These are phyloP conservation scores for Funneliformis mosseae DNA, from an alignment of 192 early-diverging fungal species.

Conservation along the genomic window DNA sequence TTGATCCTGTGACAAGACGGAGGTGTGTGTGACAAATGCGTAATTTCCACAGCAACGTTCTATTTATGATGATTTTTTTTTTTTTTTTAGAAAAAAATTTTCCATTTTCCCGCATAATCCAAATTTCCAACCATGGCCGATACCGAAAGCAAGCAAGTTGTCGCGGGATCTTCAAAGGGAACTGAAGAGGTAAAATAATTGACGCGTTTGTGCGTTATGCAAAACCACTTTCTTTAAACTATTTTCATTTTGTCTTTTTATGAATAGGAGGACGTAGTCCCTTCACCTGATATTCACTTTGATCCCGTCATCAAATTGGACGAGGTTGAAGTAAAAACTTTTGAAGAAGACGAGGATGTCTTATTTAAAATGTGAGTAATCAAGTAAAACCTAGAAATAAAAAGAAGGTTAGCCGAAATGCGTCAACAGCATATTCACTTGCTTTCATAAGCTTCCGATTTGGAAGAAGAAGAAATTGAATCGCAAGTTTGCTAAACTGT, in stretches of 20 bases:
- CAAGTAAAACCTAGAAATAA: not conserved
- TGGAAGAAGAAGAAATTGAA: not conserved
- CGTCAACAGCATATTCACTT: conserved; percentile 22
- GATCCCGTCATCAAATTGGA: conserved; percentile 94
- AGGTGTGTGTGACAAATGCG: too few relatives aligned
- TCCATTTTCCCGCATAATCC: too few relatives aligned
- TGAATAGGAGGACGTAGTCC: conserved; percentile 71
- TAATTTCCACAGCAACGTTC: too few relatives aligned
- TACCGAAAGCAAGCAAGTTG: not conserved
- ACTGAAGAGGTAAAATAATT: not conserved
- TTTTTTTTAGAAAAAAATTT: too few relatives aligned
- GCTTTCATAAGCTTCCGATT: not conserved
- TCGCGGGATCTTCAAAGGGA: conserved; percentile 14
- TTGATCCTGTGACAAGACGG: too few relatives aligned
- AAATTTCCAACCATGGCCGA: not conserved
- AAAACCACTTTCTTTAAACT: not conserved
- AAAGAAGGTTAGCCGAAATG: too few relatives aligned
- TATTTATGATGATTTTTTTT: too few relatives aligned
- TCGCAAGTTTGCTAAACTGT: conserved; percentile 34
- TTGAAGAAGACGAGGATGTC: conserved; percentile 93
- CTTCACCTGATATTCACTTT: conserved; percentile 90
- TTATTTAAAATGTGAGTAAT: conserved; percentile 83
- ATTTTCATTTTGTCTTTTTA: not conserved
- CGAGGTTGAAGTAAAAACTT: conserved; percentile 90
- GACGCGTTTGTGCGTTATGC: not conserved